Conservation (phyloP, 1,284 basidiomycete genomes). For the Schizophyllum amplum region DNA sequence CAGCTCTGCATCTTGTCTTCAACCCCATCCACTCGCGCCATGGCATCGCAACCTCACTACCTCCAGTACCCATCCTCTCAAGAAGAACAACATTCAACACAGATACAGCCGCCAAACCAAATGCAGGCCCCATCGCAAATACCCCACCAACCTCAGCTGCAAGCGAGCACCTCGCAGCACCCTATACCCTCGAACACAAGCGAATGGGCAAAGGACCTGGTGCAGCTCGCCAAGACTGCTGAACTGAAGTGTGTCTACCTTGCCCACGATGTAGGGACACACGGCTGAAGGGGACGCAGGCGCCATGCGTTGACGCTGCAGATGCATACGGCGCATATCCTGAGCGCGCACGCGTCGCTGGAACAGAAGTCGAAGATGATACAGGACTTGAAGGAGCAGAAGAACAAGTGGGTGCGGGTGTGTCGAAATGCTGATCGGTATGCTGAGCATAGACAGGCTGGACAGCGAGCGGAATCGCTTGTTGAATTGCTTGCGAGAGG, state of each 20-base stretch:
- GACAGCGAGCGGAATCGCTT: slow-evolving; percentile 65
- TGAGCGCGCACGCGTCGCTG: slow-evolving; percentile 68
- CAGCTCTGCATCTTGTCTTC: too few species aligned
- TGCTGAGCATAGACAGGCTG: slow-evolving; percentile 32
- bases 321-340: slow-evolving; percentile 76
- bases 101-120: not conserved
- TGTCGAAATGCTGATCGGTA: not conserved
- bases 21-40: too few species aligned
- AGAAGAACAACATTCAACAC: not conserved
- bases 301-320: slow-evolving; percentile 76
- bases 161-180: not conserved
- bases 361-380: slow-evolving; percentile 69
- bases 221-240: slow-evolving; percentile 74
- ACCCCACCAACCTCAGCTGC: not conserved
- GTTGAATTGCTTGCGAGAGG: slow-evolving; percentile 59
- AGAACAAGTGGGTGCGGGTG: slow-evolving; percentile 56
- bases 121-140: not conserved
- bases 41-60: too few species aligned
- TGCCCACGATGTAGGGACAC: slow-evolving; percentile 2
- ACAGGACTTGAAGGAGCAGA: slow-evolving; percentile 73
- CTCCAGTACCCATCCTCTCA: not conserved
- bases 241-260: slow-evolving; percentile 60
- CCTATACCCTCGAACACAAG: slow-evolving; percentile 16
- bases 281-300: slow-evolving; percentile 28
- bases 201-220: slow-evolving; percentile 77